Base-by-base conservation (phyloP, 2,329 filamentous ascomycete genomes). In the Paraphoma chrysanthemicola region DNA sequence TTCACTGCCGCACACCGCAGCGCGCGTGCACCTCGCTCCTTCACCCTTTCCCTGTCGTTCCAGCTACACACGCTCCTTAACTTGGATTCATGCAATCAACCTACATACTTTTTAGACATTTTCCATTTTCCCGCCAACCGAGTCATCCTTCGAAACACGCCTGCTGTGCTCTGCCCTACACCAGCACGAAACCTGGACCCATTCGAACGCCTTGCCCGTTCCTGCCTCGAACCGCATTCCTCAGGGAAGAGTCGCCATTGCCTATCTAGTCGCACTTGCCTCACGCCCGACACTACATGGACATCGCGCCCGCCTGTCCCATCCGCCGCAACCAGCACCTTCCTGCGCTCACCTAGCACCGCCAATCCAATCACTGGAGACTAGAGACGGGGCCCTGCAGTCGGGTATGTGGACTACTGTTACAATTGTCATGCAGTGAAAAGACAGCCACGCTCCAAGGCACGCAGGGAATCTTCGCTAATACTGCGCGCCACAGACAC, bases 61-160 rank as follows among this genome's bases (percentile, higher is more conserved):
- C 57, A 59, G 60, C 65, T 63, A 55, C 57, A 55, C 59, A 67
- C 67, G 57, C 67, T 68, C 66, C 54, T 68, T 67, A 64, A 43
- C 58, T 54, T 59, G 58, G 55, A 31, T 49, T 60, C 56, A 62
- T 64, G 23, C 23, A 23, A 23, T 23, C 23, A 23, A 23, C 23
- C 23, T 23, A 23, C 23, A 51, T 64, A 56, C 58, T 64, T 53
- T 66, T 62, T 65, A 48, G 45, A 47, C 36, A 18, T 48, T 48
- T 43, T 53, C 60, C 61, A 48, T 58, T 55, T 44, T 60, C 44
- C 57, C 59, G 62, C 60, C 56, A 56, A 42, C 59, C 64, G 60
- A 53, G 43, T 42, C 41, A 31, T 46, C 36, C 54, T 50, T 49
- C 44, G 39, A 60, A 14, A 30, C 45, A 11, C 48, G 28, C 51